Base-by-base conservation (phyloP, 306 rosid genomes). In the Gastrolobium bilobum region DNA sequence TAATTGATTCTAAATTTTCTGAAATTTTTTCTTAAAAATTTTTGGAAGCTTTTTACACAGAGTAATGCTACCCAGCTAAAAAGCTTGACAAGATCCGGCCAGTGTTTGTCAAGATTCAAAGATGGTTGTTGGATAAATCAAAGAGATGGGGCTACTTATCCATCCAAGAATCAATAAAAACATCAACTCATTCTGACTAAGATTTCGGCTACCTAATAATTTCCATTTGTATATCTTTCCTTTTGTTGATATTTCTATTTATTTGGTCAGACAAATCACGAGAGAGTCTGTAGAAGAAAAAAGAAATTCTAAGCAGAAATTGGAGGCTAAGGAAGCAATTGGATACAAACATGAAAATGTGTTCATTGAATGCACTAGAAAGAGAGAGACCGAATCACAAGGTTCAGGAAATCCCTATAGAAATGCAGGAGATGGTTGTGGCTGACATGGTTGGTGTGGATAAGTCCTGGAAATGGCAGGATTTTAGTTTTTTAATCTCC, bases 211-310 rank as follows among this genome's bases (percentile, higher is more conserved):
- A 39, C 20, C 46, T 40, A 13, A 4, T 31, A 7, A 13, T 68
- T 13, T 7, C 59, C 13, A 13, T 68, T 48, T 47, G 0, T 11
- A 4, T 29, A 7, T 73, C 9, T 15, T 10, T 71, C 34, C 50
- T 50, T 8, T 58, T 46, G 35, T 35, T n/a, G 15, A 13, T 35
- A 9, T 14, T 37, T 68, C 47, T 57, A 65, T 50, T 38, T 44
- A 34, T 10, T 42, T 58, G 29, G 61, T 10, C n/a, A 1, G 10
- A 65, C 47, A 42, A 54, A 43, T 66, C 40, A 67, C 4, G 37
- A 76, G 43, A 78, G 30, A 56, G 20, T 31, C 11, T 15, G 15
- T 50, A 48, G 47, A 70, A 26, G 52, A 59, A 70, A 40, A 78
- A 34, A 39, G 9, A 61, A 71, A 79, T 44, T 30, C 47, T 4